Conservation (phyloP, 2,329 filamentous ascomycete species). For the Claviceps africana region DNA sequence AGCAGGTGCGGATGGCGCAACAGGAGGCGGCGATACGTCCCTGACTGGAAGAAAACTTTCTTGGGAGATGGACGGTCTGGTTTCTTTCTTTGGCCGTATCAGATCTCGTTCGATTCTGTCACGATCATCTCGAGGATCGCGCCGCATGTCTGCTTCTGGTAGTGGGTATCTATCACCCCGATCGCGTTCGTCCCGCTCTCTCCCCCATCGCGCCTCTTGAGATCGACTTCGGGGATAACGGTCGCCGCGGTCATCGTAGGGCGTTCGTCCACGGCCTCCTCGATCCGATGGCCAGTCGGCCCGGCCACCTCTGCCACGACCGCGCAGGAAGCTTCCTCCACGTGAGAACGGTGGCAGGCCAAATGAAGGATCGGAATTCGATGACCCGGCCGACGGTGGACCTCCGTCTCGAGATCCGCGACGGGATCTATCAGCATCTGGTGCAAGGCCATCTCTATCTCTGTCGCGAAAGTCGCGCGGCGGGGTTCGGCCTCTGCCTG, state of each 20-base stretch:
- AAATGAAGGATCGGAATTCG: slow-evolving; percentile 53
- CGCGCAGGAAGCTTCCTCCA: slow-evolving; percentile 41
- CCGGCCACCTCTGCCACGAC: slow-evolving; percentile 35
- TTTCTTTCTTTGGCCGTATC: slow-evolving; percentile 35
- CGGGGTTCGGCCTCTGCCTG: slow-evolving; percentile 48
- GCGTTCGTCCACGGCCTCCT: slow-evolving; percentile 42
- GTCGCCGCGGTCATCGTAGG: slow-evolving; percentile 46
- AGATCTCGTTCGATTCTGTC: slow-evolving; percentile 32
- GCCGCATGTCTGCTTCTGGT: slow-evolving; percentile 24
- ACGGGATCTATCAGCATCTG: slow-evolving; percentile 53
- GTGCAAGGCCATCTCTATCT: slow-evolving; percentile 42
- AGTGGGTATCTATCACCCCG: slow-evolving; percentile 26
- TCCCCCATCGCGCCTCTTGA: slow-evolving; percentile 46
- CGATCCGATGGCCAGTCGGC: slow-evolving; percentile 29
- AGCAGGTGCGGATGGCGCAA: slow-evolving; percentile 43
- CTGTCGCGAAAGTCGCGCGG: slow-evolving; percentile 51
- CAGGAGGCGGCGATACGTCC: slow-evolving; percentile 42
- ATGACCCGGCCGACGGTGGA: slow-evolving; percentile 56
- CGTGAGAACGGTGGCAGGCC: slow-evolving; percentile 36
- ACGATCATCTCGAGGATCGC: slow-evolving; percentile 33
- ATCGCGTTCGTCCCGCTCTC: slow-evolving; percentile 43
- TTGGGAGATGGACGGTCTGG: slow-evolving; percentile 30
- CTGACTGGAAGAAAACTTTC: slow-evolving; percentile 32
- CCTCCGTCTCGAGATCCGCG: slow-evolving; percentile 56
- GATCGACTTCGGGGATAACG: slow-evolving; percentile 53